Evolutionary conservation across 2,329 filamentous ascomycete genomes (phyloP).

Genomic region (Fusarium caatingaense): DNA sequence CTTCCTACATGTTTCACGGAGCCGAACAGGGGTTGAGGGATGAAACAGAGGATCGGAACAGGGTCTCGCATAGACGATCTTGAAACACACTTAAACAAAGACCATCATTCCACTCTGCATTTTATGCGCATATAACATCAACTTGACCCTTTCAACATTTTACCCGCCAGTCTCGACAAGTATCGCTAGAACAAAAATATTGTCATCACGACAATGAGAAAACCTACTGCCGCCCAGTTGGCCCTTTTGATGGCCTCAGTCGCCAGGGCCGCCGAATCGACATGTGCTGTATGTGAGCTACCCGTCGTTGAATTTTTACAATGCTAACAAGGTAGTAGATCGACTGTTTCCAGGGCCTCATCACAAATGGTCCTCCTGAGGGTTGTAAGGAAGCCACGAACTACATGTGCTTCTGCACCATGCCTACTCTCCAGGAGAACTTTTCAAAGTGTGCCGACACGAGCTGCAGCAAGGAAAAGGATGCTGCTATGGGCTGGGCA

Average conservation of each 20-base stretch:
- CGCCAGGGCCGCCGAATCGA: conserved; percentile 12
- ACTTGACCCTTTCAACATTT: not conserved
- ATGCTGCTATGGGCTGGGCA: conserved; percentile 39
- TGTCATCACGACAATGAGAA: conserved; percentile 23
- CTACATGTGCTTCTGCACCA: conserved; percentile 49
- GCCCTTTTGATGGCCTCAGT: conserved; percentile 23
- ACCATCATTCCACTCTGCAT: not conserved
- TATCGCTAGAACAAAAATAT: not conserved
- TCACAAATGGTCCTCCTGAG: conserved; percentile 46
- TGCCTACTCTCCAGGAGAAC: conserved; percentile 37
- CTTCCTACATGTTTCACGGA: conserved; percentile 3
- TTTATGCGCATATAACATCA: conserved; percentile 1
- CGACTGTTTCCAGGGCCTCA: conserved; percentile 46
- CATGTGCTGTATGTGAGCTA: conserved; percentile 28
- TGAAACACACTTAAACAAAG: conserved; percentile 23
- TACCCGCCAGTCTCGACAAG: rapidly evolving
- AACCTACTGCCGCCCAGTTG: conserved; percentile 11
- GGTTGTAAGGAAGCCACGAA: conserved; percentile 47
- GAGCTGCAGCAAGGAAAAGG: conserved; percentile 15
- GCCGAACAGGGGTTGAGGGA: conserved; percentile 6
- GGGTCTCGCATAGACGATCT: conserved; percentile 30
- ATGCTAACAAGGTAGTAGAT: conserved; percentile 24
- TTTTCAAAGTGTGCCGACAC: conserved; percentile 42
- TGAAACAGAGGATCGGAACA: conserved; percentile 32
- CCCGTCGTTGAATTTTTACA: rapidly evolving